Evolutionary conservation across 108 stramenopile species (phyloP).

Genomic region (Cyclotella distinguenda): DNA sequence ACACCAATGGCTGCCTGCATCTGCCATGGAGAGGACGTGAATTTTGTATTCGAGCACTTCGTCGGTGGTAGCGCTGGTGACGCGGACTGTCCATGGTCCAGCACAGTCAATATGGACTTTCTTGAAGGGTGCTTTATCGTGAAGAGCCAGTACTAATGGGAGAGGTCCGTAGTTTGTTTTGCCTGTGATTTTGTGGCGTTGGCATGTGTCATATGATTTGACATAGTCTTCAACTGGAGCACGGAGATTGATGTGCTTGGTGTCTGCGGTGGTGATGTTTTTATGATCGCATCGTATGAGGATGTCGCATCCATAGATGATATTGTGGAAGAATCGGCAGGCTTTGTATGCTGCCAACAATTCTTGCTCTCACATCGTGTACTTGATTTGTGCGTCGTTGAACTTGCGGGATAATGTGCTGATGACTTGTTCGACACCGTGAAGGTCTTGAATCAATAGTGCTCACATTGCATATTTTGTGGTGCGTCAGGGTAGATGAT

Average conservation of each 20-base stretch:
- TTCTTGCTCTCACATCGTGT: background rate
- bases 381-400: no score
- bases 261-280: background rate
- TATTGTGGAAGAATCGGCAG: no score
- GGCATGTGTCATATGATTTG: background rate
- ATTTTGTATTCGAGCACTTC: no score
- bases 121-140: background rate
- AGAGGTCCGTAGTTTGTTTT: background rate
- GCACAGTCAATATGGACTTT: no score
- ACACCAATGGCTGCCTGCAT: no score
- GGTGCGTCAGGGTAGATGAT: background rate
- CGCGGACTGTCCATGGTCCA: no score
- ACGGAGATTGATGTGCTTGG: background rate
- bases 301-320: constrained; percentile 4
- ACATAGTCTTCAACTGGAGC: background rate
- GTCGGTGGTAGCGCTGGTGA: no score
- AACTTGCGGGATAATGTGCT: background rate
- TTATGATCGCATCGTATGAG: background rate
- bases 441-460: background rate
- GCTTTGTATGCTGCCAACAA: background rate
- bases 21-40: no score
- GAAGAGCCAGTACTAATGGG: background rate
- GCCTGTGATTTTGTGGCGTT: background rate
- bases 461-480: background rate
- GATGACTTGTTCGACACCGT: background rate